A percentile compares a stretch with the other conserved stretches of the same genome.
These are phyloP conservation scores for Syzygium aqueum DNA, from an alignment of 345 rosid genomes.

Conservation along the genomic window DNA sequence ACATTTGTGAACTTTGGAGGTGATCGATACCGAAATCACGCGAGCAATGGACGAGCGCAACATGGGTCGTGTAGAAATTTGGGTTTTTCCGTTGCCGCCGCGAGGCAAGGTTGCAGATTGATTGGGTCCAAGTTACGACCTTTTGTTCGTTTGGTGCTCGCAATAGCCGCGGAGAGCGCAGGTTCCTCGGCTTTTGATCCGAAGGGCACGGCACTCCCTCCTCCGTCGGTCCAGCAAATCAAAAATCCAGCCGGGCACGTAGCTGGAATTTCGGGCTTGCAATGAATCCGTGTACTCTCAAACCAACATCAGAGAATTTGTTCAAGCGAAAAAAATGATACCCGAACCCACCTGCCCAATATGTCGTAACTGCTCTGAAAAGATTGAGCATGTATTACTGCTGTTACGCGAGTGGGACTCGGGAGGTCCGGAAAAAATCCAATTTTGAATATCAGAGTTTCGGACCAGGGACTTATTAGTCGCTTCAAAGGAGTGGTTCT, in stretches of 20 bases:
- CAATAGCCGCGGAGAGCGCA: neutral
- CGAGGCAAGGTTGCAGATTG: neutral
- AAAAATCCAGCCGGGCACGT: neutral
- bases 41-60: neutral
- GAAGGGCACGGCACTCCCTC: neutral
- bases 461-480: no score
- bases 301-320: no score
- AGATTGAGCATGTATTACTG: no score
- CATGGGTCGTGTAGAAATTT: neutral
- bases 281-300: neutral
- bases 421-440: no score
- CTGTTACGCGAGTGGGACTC: no score
- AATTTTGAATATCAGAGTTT: no score
- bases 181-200: neutral
- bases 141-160: neutral
- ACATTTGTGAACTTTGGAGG: constrained; percentile 12
- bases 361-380: no score
- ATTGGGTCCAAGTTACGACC: neutral
- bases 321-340: no score
- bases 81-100: neutral
- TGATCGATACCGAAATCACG: constrained; percentile 11
- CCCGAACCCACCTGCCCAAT: no score
- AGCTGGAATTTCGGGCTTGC: neutral
- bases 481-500: no score
- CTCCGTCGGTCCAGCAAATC: neutral